Percentiles rank a stretch among this genome's conserved stretches.
Evolutionary conservation across 73 alveolate species (phyloP).

Genomic region (Uronychia binucleata): DNA sequence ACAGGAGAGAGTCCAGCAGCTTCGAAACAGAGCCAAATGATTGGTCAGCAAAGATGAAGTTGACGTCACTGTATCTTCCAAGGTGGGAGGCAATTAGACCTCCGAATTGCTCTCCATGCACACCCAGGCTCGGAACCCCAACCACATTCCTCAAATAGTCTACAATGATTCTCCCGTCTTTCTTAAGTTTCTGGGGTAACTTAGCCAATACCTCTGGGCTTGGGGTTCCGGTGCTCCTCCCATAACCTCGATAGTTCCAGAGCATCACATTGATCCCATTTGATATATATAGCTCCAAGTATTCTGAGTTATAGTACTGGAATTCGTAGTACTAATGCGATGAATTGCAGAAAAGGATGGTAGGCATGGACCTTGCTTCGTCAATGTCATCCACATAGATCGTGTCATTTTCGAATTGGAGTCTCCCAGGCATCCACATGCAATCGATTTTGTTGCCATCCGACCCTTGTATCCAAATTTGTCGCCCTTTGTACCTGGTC

Average conservation of each 20-base stretch:
- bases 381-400: background rate
- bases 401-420: background rate
- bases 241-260: slow-evolving; percentile 12
- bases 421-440: slow-evolving; percentile 12
- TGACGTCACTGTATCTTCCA: slow-evolving; percentile 19
- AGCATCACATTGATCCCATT: slow-evolving; percentile 11
- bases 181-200: background rate
- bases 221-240: background rate
- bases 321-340: background rate
- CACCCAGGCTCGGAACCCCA: slow-evolving; percentile 3
- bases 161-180: slow-evolving; percentile 13
- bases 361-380: background rate
- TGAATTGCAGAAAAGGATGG: slow-evolving; percentile 4
- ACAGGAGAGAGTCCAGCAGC: slow-evolving; percentile 33
- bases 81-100: slow-evolving; percentile 20
- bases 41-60: slow-evolving; percentile 24
- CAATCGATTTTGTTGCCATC: slow-evolving; percentile 1
- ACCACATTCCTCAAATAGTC: background rate
- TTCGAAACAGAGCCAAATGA: slow-evolving; percentile 30
- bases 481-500: background rate
- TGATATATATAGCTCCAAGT: background rate
- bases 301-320: background rate
- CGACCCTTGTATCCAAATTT: background rate
- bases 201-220: no score
- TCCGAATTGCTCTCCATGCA: slow-evolving; percentile 28